Evolutionary conservation across 164 flowering plant species (phyloP).

Genomic region (Buxus sempervirens): DNA sequence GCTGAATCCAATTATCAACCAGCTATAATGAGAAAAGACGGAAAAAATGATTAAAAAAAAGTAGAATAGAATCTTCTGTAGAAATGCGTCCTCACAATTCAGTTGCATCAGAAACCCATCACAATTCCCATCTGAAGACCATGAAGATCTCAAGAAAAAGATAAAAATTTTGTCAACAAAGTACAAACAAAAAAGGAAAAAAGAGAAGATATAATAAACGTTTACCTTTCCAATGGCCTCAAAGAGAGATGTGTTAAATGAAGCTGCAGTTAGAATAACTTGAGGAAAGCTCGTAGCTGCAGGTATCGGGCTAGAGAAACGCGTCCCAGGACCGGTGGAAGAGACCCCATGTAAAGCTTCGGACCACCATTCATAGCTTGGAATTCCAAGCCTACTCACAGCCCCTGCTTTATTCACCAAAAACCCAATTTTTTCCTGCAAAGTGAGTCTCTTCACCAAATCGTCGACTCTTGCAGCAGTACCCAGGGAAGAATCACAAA

Average conservation of each 20-base stretch:
- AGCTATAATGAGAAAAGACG: too few species aligned
- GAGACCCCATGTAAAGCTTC: conserved; percentile 98
- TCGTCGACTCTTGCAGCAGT: conserved; percentile 61
- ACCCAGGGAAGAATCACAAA: conserved; percentile 56
- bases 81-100: background rate
- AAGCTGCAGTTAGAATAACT: conserved; percentile 79
- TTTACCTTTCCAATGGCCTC: conserved; percentile 89
- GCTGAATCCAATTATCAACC: background rate
- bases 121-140: background rate
- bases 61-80: background rate
- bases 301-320: conserved; percentile 60
- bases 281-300: conserved; percentile 96
- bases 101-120: background rate
- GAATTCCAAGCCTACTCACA: conserved; percentile 79
- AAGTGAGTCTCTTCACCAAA: conserved; percentile 70
- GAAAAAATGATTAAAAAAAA: too few species aligned
- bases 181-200: background rate
- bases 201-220: background rate
- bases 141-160: too few species aligned
- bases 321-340: conserved; percentile 72
- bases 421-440: conserved; percentile 73
- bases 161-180: background rate
- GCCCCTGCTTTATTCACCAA: conserved; percentile 51
- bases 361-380: conserved; percentile 97
- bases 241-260: conserved; percentile 75